Base-by-base conservation (phyloP, 768 basidiomycete genomes). In the Tylopilus subfusipes region DNA sequence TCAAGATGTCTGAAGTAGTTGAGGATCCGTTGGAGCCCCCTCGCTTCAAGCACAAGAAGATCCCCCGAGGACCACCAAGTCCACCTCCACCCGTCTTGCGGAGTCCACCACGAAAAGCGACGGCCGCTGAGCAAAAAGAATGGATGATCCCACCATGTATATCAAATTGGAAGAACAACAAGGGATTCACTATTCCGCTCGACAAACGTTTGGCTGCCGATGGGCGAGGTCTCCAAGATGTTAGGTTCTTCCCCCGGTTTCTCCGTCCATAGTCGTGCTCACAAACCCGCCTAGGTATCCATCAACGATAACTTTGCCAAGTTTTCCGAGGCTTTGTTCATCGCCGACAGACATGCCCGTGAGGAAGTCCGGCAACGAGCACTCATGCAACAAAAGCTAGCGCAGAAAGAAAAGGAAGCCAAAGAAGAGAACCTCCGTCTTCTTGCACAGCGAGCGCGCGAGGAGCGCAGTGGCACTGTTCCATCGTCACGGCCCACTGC, bases 61-160 rank as follows among this genome's bases (percentile, higher is more conserved):
- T 99, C 57, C 97, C 97, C 11, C 78, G 93, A 65, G 97, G 95
- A 5, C 95, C 95, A 13, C 94, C 93, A 2, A 95, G 92, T 65
- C 96, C 97, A 0, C 97, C 97, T 3, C 93, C 95, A 2, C 97
- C 97, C 18, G 92, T 98, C 2, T 75, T 99, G 34, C 85, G 95
- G 36, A 93, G 90, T 76, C 97, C 97, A 12, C 97, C 97, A 7
- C 80, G 97, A 51, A 95, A 97, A 66, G 95, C 94, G 4, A 96
- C 96, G 0, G 90, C 91, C 9, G 90, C 93, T 52, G 97, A 99
- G 68, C 96, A 98, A 75, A 99, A 98, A 75, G 97, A 98, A 66
- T 98, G 97, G 97, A 97, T 98, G 94, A 98, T 99, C 53, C 97
- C 97, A 18, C 97, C 97, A 18, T 98, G 96, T 71, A 98, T 99